Conservation (phyloP, 768 basidiomycete species). For the Termitomyces sp. region DNA sequence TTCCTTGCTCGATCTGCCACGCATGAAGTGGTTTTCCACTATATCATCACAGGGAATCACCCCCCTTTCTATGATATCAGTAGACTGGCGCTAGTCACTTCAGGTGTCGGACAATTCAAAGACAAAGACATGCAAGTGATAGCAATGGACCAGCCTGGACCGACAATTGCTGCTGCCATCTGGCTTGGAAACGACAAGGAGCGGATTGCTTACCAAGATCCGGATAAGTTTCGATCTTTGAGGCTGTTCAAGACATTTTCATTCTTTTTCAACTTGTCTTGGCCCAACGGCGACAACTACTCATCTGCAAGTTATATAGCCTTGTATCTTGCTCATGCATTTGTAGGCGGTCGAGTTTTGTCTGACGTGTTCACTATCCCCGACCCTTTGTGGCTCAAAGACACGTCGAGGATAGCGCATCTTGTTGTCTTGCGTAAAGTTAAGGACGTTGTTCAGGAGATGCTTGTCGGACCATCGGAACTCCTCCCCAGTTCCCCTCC, state of each 20-base stretch:
- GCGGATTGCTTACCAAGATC: neutral
- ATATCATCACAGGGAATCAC: neutral
- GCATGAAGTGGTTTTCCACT: conserved; percentile 1
- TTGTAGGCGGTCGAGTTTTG: neutral
- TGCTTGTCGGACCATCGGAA: neutral
- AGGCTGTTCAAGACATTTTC: neutral
- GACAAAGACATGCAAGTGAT: neutral
- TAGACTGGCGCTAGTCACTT: neutral
- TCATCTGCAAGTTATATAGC: neutral
- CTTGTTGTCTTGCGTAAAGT: neutral
- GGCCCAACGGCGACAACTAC: neutral
- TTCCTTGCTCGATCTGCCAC: neutral
- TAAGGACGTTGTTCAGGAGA: neutral
- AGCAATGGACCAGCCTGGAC: conserved; percentile 2
- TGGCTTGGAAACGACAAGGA: neutral
- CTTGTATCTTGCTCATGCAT: neutral
- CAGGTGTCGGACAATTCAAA: conserved; percentile 1
- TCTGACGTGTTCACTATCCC: neutral
- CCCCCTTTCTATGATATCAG: neutral
- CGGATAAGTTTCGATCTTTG: neutral
- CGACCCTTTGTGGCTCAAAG: neutral
- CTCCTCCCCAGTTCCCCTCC: neutral
- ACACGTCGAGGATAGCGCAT: neutral
- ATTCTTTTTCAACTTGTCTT: neutral
- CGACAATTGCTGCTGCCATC: conserved; percentile 2